Percentiles rank a stretch among this genome's conserved stretches.
Evolutionary conservation across 805 yeast species (phyloP).

Genomic region (Barnettozyma californica): DNA sequence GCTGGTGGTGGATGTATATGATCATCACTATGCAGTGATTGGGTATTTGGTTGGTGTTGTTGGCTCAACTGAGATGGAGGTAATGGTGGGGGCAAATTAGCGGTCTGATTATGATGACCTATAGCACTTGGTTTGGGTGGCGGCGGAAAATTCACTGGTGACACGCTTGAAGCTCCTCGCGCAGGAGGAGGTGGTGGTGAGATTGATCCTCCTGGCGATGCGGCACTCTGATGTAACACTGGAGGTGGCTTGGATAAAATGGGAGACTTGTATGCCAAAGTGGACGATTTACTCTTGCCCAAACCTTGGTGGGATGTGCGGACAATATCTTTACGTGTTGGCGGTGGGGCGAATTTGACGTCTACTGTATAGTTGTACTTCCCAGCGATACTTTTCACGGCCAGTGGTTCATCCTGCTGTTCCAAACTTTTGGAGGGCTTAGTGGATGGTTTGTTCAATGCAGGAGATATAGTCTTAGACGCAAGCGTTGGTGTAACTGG

Average conservation of each 20-base stretch:
- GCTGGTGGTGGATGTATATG: constrained; percentile 5
- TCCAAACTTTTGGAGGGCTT: background rate
- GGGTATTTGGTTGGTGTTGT: background rate
- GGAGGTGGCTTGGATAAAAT: background rate
- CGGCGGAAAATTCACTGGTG: constrained; percentile 19
- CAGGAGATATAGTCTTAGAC: background rate
- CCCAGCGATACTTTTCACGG: constrained; percentile 30
- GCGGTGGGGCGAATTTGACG: constrained; percentile 30
- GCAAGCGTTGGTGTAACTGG: background rate
- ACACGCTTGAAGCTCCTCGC: background rate
- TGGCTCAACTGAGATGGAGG: constrained; percentile 2
- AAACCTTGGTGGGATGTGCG: background rate
- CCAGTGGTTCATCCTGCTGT: constrained; percentile 10
- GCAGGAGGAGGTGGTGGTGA: constrained; percentile 7
- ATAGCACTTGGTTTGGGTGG: constrained; percentile 12
- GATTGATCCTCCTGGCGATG: background rate
- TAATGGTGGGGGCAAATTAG: constrained; percentile 2
- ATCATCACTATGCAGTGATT: background rate
- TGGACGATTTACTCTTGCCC: background rate
- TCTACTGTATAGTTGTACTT: constrained; percentile 29
- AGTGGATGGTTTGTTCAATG: background rate
- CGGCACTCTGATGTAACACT: background rate
- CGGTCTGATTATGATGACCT: background rate
- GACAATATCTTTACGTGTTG: constrained; percentile 8
- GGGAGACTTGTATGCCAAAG: background rate